phyloP scores from a whole-genome alignment of 202 grass and related monocot species.

The Schoenoplectus tabernaemontani region DNA sequence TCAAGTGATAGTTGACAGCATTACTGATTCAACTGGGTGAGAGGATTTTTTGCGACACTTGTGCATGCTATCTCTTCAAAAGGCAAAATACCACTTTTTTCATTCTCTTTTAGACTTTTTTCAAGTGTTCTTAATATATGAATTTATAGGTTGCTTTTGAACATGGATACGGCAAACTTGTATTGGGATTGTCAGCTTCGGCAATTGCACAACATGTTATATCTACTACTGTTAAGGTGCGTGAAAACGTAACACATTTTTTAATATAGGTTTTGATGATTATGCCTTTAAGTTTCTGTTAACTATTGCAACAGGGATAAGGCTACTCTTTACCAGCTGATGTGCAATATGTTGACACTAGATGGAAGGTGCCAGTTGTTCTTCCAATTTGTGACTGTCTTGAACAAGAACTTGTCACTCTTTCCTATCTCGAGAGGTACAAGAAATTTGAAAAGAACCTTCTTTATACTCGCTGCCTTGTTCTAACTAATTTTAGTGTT shows the following conservation, averaged over 20 bases:
- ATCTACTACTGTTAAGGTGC: slow-evolving; percentile 79
- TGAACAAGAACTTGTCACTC: slow-evolving; percentile 52
- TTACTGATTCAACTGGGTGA: slow-evolving; percentile 65
- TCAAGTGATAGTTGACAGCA: slow-evolving; percentile 36
- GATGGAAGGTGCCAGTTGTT: slow-evolving; percentile 66
- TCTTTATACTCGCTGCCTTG: background rate
- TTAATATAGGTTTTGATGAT: background rate
- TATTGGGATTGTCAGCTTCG: slow-evolving; percentile 76
- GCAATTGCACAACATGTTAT: slow-evolving; percentile 72
- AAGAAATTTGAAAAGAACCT: background rate
- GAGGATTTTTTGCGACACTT: slow-evolving; percentile 64
- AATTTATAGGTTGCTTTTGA: slow-evolving; percentile 56
- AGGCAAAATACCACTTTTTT: slow-evolving; percentile 30
- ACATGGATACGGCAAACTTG: slow-evolving; percentile 69
- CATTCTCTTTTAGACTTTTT: background rate
- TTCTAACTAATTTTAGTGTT: slow-evolving; percentile 27
- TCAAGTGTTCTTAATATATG: slow-evolving; percentile 7
- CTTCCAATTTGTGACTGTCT: slow-evolving; percentile 75
- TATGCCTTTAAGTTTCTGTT: background rate
- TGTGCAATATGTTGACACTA: slow-evolving; percentile 87
- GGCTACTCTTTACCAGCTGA: slow-evolving; percentile 93
- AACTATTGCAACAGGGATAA: slow-evolving; percentile 50
- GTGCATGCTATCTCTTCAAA: slow-evolving; percentile 63
- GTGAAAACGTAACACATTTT: background rate
- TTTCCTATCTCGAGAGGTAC: slow-evolving; percentile 42